These are phyloP conservation scores for Nigrograna mackinnonii DNA, from an alignment of 2,329 filamentous ascomycete species.

Conservation along the genomic window DNA sequence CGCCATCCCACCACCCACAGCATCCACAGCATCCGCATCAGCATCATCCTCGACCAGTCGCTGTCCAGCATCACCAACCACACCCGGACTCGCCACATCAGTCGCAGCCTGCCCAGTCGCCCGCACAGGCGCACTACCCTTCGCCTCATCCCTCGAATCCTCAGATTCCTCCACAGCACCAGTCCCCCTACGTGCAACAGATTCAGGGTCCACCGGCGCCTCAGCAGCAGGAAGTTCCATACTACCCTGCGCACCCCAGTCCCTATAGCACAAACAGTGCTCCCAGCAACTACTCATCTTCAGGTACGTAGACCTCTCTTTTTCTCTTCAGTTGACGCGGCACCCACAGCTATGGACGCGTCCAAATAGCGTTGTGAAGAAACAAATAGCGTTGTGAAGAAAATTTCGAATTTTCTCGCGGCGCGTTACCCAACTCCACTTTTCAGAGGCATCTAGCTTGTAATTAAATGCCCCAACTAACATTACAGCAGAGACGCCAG, in stretches of 20 bases:
- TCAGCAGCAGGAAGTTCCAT: constrained; percentile 68
- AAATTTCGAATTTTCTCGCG: constrained; percentile 9
- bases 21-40: constrained; percentile 54
- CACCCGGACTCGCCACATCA: constrained; percentile 68
- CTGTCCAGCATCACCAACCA: constrained; percentile 61
- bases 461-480: constrained; percentile 38
- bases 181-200: constrained; percentile 67
- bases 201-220: constrained; percentile 65
- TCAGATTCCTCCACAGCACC: constrained; percentile 51
- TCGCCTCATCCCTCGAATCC: constrained; percentile 68
- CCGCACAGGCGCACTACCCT: constrained; percentile 64
- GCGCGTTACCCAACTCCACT: neutral
- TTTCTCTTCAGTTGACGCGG: neutral
- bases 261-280: constrained; percentile 83
- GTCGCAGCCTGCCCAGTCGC: constrained; percentile 62
- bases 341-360: too few species aligned
- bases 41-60: constrained; percentile 70
- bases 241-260: constrained; percentile 78
- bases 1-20: constrained; percentile 58
- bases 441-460: neutral
- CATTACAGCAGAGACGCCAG: constrained; percentile 73
- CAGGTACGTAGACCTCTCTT: constrained; percentile 44
- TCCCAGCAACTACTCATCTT: constrained; percentile 82
- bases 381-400: constrained; percentile 6
- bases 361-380: constrained; percentile 2